phyloP scores from a whole-genome alignment of 228 moss, liverwort and hornwort species.

The Sphagnum magellanicum region DNA sequence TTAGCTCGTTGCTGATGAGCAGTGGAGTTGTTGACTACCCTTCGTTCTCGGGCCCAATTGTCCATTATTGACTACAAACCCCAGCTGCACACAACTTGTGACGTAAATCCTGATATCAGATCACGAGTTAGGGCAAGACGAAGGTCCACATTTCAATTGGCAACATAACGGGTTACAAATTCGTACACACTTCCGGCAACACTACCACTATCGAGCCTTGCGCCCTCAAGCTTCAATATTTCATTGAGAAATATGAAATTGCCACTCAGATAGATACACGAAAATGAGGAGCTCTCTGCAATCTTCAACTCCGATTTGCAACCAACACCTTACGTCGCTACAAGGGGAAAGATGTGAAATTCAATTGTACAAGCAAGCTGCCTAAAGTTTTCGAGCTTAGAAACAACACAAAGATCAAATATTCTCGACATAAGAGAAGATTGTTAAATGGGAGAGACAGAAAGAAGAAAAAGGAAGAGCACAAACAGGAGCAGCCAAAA shows the following conservation, averaged over 20 bases:
- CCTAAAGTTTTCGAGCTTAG: too few relatives aligned
- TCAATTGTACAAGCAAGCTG: too few relatives aligned
- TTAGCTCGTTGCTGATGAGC: slow-evolving; percentile 37
- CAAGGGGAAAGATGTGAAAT: not conserved
- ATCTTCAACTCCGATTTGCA: not conserved
- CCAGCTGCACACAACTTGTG: not conserved
- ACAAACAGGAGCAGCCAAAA: too few relatives aligned
- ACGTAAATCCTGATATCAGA: not conserved
- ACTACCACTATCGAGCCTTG: not conserved
- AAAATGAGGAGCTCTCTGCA: not conserved
- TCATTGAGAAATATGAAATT: not conserved
- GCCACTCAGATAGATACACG: not conserved
- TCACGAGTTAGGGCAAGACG: too few relatives aligned
- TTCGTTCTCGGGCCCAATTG: slow-evolving; percentile 20
- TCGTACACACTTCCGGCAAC: not conserved
- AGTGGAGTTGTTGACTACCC: slow-evolving; percentile 17
- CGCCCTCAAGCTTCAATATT: not conserved
- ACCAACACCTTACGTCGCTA: not conserved
- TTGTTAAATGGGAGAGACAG: not conserved
- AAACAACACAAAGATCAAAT: too few relatives aligned
- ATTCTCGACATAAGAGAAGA: not conserved
- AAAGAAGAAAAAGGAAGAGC: too few relatives aligned
- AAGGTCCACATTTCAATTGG: too few relatives aligned
- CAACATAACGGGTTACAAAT: not conserved
- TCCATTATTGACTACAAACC: slow-evolving; percentile 27